Evolutionary conservation across 768 basidiomycete species (phyloP), one percentile per base, ranked within the genome.

Genomic region (Mycena alexandri): DNA sequence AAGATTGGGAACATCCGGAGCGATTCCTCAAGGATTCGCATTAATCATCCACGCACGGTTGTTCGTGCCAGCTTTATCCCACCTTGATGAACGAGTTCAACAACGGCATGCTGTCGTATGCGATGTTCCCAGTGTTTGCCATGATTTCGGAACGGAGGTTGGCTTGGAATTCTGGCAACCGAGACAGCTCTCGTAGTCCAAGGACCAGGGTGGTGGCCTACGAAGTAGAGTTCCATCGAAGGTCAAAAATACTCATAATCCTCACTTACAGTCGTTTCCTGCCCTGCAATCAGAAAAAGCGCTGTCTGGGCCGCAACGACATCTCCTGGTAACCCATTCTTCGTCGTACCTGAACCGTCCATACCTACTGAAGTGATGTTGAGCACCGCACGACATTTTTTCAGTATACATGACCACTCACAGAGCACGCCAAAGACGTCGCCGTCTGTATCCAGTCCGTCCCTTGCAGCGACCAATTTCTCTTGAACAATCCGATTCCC

Each of bases 11-110:
- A 63, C 14, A 57, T 9, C 17, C 67, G n/a, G 42, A 68, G 62
- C 19, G 22, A 58, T 38, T 68, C 67, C 67, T 68, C 14, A n/a
- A n/a, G n/a, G n/a, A n/a, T n/a, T n/a, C n/a, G n/a, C n/a, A n/a
- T n/a, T n/a, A n/a, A n/a, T n/a, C n/a, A n/a, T n/a, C n/a, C n/a
- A n/a, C n/a, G n/a, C n/a, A n/a, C n/a, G n/a, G n/a, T n/a, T n/a
- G n/a, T n/a, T n/a, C n/a, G n/a, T n/a, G n/a, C n/a, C 38, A 14
- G 10, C 11, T 38, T 38, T 9, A 29, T 14, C 46, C 3, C 17
- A 69, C 68, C 36, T 69, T 69, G 62, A 69, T 69, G 33, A 64
- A 56, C 5, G 68, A 63, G 47, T 64, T 69, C 44, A 68, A 29
- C 54, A 56, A 50, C 29, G 61, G 38, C 42, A 69, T 50, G 36